Evolutionary conservation across 2,329 filamentous ascomycete genomes (phyloP).

Genomic region (Talaromyces verruculosus): DNA sequence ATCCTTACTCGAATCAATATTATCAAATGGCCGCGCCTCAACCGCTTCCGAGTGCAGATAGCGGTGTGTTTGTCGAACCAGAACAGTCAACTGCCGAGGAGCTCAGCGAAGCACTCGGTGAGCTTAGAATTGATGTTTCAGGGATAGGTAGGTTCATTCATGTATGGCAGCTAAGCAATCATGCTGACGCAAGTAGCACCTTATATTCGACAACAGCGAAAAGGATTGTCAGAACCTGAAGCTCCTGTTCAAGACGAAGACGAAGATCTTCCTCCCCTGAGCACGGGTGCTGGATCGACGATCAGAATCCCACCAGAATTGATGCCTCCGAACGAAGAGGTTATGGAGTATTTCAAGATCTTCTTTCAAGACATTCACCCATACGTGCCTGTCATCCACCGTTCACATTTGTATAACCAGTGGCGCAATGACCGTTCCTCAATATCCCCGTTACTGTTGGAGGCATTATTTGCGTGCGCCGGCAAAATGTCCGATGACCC

Average conservation of each 20-base stretch:
- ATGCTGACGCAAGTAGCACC: conserved; percentile 58
- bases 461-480: conserved; percentile 88
- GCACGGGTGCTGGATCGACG: conserved; percentile 68
- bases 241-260: conserved; percentile 67
- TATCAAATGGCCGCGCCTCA: conserved; percentile 28
- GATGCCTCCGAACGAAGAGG: conserved; percentile 85
- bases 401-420: conserved; percentile 78
- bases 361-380: conserved; percentile 91
- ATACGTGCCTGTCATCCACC: conserved; percentile 86
- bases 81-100: conserved; percentile 69
- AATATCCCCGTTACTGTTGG: conserved; percentile 84
- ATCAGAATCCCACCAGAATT: conserved; percentile 88
- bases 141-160: conserved; percentile 67
- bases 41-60: conserved; percentile 35
- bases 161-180: not conserved
- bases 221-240: conserved; percentile 52
- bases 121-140: conserved; percentile 80
- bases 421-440: conserved; percentile 81
- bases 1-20: conserved; percentile 26
- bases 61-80: conserved; percentile 57
- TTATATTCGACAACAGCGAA: conserved; percentile 71
- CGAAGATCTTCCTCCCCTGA: conserved; percentile 66
- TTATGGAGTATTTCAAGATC: conserved; percentile 80
- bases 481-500: conserved; percentile 80
- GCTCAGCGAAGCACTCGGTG: conserved; percentile 77